phyloP scores from a whole-genome alignment of 2,329 filamentous ascomycete genomes.

The Penicillium decumbens region DNA sequence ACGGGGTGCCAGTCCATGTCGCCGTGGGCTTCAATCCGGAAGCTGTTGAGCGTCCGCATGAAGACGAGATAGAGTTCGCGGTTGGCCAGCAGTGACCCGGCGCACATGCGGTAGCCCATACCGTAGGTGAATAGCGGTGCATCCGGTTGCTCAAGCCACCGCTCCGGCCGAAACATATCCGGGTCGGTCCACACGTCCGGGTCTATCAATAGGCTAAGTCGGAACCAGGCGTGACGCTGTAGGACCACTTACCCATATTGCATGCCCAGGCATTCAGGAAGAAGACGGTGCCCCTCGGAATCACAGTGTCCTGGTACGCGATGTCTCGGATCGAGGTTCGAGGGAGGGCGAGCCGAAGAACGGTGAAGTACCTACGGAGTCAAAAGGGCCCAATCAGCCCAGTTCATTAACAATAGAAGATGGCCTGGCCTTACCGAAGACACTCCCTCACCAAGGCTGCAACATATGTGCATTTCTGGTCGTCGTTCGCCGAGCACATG shows the following conservation, averaged over 20 bases:
- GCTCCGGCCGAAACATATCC: constrained; percentile 56
- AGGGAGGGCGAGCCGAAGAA: constrained; percentile 59
- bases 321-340: constrained; percentile 59
- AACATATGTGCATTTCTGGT: constrained; percentile 61
- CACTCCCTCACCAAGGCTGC: constrained; percentile 61
- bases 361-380: constrained; percentile 53
- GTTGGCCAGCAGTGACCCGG: constrained; percentile 59
- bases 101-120: constrained; percentile 64
- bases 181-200: constrained; percentile 56
- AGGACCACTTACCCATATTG: constrained; percentile 55
- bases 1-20: constrained; percentile 57
- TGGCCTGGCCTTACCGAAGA: constrained; percentile 41
- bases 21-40: constrained; percentile 54
- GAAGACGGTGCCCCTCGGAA: constrained; percentile 60
- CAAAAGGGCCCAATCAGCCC: constrained; percentile 2
- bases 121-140: constrained; percentile 63
- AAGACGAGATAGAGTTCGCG: constrained; percentile 62
- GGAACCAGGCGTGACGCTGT: background rate
- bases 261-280: constrained; percentile 66
- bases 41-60: constrained; percentile 58
- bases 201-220: constrained; percentile 35
- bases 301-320: constrained; percentile 53
- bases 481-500: constrained; percentile 57
- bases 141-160: constrained; percentile 61
- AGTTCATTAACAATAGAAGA: background rate